Conservation (phyloP, 2,329 filamentous ascomycete species). For the Phialophora verrucosa region DNA sequence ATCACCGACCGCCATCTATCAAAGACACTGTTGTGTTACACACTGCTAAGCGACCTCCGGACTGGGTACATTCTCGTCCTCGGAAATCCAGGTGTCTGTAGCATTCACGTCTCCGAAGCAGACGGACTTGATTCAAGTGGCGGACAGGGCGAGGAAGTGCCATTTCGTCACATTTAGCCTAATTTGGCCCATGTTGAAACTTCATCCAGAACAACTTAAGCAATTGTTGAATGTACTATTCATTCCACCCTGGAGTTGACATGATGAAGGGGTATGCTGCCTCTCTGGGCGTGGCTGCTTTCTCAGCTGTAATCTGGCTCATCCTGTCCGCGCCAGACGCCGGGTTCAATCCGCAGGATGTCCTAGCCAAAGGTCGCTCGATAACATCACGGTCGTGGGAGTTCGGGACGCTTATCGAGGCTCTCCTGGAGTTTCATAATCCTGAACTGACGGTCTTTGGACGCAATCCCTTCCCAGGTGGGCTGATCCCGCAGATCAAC, state of each 20-base stretch:
- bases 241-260: not conserved
- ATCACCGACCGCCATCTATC: no score
- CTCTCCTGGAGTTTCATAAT: constrained; percentile 35
- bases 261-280: not conserved
- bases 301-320: not conserved
- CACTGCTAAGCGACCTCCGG: no score
- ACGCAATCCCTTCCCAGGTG: constrained; percentile 17
- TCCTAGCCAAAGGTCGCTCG: constrained; percentile 8
- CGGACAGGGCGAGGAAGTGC: not conserved
- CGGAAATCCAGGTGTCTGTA: not conserved
- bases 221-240: not conserved
- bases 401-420: constrained; percentile 29
- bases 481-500: constrained; percentile 7
- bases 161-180: constrained; percentile 13
- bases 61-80: no score
- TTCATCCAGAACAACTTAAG: not conserved
- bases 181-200: not conserved
- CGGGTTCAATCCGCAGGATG: constrained; percentile 7
- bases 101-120: not conserved
- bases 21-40: no score
- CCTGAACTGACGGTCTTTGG: constrained; percentile 31
- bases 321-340: constrained; percentile 2
- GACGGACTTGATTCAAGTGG: not conserved
- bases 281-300: constrained; percentile 4
- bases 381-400: constrained; percentile 26